These are phyloP conservation scores for Boehmeria nivea DNA, from an alignment of 306 rosid genomes.

Conservation along the genomic window DNA sequence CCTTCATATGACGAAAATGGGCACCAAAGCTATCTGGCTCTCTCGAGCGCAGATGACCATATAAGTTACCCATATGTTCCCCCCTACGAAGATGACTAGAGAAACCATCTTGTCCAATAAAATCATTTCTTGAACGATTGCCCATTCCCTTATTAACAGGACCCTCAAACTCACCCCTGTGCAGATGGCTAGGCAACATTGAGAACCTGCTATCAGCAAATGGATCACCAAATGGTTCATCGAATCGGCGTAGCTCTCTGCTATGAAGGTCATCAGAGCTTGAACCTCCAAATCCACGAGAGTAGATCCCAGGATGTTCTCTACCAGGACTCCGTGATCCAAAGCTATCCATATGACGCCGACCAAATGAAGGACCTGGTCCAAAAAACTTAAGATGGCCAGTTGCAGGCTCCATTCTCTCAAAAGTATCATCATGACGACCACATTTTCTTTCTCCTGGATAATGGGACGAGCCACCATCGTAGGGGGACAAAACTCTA, in stretches of 20 bases:
- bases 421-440: conserved; percentile 41
- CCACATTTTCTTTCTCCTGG: conserved; percentile 42
- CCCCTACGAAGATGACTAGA: conserved; percentile 49
- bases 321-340: conserved; percentile 59
- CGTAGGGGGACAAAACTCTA: conserved; percentile 31
- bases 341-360: conserved; percentile 51
- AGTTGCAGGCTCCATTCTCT: conserved; percentile 39
- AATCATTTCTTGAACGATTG: conserved; percentile 57
- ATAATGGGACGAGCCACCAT: conserved; percentile 30
- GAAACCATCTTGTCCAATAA: conserved; percentile 56
- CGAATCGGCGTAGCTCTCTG: conserved; percentile 54
- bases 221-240: conserved; percentile 47
- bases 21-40: conserved; percentile 67
- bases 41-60: conserved; percentile 51
- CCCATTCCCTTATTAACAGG: conserved; percentile 59
- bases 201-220: conserved; percentile 64
- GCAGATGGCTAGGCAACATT: conserved; percentile 53
- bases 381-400: conserved; percentile 52
- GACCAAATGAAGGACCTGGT: conserved; percentile 48
- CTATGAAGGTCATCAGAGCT: conserved; percentile 68
- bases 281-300: conserved; percentile 49
- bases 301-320: conserved; percentile 52
- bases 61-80: conserved; percentile 60
- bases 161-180: conserved; percentile 70
- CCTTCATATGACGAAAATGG: no score